Conservation (phyloP, 768 basidiomycete species). For the Tephrocybe sp. region DNA sequence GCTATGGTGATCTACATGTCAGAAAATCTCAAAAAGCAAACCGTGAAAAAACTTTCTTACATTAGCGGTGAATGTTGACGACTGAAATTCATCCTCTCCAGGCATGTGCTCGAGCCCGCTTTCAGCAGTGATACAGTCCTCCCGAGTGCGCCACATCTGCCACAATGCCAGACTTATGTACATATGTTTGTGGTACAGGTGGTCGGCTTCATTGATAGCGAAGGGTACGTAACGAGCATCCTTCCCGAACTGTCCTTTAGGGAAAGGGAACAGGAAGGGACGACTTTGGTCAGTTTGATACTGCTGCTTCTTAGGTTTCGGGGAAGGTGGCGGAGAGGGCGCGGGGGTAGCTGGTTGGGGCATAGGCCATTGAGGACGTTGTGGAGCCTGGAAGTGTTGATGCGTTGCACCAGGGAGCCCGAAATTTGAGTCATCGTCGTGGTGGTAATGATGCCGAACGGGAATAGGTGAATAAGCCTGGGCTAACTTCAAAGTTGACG, state of each 20-base stretch:
- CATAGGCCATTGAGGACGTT: slow-evolving; percentile 28
- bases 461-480: slow-evolving; percentile 94
- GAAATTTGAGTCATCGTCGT: slow-evolving; percentile 62
- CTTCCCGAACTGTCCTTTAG: slow-evolving; percentile 55
- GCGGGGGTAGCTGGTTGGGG: slow-evolving; percentile 87
- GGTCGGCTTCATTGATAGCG: slow-evolving; percentile 94
- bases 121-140: slow-evolving; percentile 93
- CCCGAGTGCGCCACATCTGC: slow-evolving; percentile 95
- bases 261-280: slow-evolving; percentile 96
- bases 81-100: slow-evolving; percentile 58
- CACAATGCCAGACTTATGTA: slow-evolving; percentile 83
- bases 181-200: slow-evolving; percentile 86
- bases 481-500: slow-evolving; percentile 65
- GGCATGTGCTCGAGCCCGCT: slow-evolving; percentile 85
- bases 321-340: slow-evolving; percentile 78
- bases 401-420: slow-evolving; percentile 34
- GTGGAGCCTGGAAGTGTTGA: slow-evolving; percentile 33
- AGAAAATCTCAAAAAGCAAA: background rate
- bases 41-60: slow-evolving; percentile 25
- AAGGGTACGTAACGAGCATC: slow-evolving; percentile 81
- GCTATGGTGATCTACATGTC: slow-evolving; percentile 7
- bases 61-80: slow-evolving; percentile 43
- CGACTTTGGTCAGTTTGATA: slow-evolving; percentile 95
- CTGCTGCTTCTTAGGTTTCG: slow-evolving; percentile 96
- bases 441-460: slow-evolving; percentile 91